These are phyloP conservation scores for Saccharomycopsis schoenii DNA, from an alignment of 805 yeast species.

Conservation along the genomic window DNA sequence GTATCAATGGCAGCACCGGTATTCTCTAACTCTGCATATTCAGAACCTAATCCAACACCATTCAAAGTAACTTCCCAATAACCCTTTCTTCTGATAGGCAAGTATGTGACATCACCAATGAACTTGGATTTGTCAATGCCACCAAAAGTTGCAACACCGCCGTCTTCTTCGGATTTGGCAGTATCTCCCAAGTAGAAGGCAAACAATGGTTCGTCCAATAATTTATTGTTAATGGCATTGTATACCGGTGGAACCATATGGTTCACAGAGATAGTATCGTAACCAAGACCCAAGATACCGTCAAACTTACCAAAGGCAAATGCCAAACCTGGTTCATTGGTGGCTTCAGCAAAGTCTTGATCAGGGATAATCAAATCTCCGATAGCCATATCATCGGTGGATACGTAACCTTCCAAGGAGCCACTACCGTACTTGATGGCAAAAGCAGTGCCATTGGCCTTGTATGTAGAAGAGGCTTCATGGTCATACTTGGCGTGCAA, in stretches of 20 bases:
- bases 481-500: conserved; percentile 89
- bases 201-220: conserved; percentile 76
- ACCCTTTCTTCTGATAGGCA: conserved; percentile 98
- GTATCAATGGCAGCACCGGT: conserved; percentile 98
- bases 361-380: conserved; percentile 79
- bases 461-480: conserved; percentile 69
- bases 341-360: conserved; percentile 96
- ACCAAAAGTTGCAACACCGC: conserved; percentile 93
- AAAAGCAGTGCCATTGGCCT: conserved; percentile 79
- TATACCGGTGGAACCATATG: conserved; percentile 88
- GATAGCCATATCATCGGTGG: conserved; percentile 70
- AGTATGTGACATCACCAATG: conserved; percentile 82
- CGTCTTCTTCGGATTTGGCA: conserved; percentile 52
- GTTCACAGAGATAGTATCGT: conserved; percentile 83
- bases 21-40: conserved; percentile 68
- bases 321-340: conserved; percentile 94
- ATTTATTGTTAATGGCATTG: conserved; percentile 73
- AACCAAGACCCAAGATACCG: conserved; percentile 93
- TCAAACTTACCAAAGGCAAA: conserved; percentile 98
- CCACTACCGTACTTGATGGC: conserved; percentile 90
- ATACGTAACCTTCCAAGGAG: conserved; percentile 81
- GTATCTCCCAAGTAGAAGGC: conserved; percentile 86
- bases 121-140: conserved; percentile 74
- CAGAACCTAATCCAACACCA: conserved; percentile 85
- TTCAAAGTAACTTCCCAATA: conserved; percentile 98